Evolutionary conservation across 306 rosid genomes (phyloP).

Genomic region (Benincasa hispida): DNA sequence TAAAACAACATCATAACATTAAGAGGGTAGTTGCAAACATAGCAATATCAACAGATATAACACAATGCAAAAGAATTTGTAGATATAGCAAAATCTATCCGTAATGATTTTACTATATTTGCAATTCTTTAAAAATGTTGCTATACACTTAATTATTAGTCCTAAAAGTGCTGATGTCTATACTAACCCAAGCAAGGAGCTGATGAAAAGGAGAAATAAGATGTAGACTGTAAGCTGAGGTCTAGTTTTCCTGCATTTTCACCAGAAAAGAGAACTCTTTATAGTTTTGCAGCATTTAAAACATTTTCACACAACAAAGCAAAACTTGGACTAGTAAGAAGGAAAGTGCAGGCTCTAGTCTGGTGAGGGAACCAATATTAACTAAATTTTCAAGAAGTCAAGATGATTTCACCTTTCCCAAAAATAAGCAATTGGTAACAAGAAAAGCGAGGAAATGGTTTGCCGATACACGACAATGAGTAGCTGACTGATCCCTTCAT

Average conservation of each 20-base stretch:
- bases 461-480: slow-evolving; percentile 52
- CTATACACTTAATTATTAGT: too few relatives aligned
- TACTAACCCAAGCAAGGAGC: slow-evolving; percentile 73
- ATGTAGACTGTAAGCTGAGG: slow-evolving; percentile 22
- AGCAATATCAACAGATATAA: too few relatives aligned
- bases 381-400: background rate
- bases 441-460: slow-evolving; percentile 39
- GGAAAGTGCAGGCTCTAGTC: background rate
- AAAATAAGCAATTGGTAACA: slow-evolving; percentile 58
- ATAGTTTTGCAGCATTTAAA: background rate
- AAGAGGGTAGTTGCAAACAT: too few relatives aligned
- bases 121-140: too few relatives aligned
- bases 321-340: background rate
- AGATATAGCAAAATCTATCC: too few relatives aligned
- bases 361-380: background rate
- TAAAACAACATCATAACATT: background rate
- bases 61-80: too few relatives aligned
- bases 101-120: too few relatives aligned
- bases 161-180: too few relatives aligned
- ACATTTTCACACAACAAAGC: background rate
- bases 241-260: slow-evolving; percentile 46
- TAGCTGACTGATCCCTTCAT: slow-evolving; percentile 43
- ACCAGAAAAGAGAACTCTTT: background rate
- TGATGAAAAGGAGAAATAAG: slow-evolving; percentile 48
- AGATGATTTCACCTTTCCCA: slow-evolving; percentile 38